Percentiles rank a stretch among this genome's conserved stretches.
Conservation (phyloP, 2,329 filamentous ascomycete species). For the Ustulina deusta region DNA sequence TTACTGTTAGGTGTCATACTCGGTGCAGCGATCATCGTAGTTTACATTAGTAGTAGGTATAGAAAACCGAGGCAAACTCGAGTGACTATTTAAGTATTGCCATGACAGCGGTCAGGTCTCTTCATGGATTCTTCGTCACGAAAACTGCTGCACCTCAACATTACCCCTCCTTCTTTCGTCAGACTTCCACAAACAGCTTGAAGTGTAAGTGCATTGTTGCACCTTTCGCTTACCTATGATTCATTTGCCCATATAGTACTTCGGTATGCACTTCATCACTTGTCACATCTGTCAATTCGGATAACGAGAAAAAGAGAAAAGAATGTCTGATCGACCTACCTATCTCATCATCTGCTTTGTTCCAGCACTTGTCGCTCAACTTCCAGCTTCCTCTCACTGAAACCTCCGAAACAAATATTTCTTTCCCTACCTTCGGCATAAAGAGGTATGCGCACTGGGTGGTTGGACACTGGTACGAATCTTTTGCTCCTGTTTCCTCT, state of each 20-base stretch:
- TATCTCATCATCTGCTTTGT: neutral
- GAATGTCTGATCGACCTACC: neutral
- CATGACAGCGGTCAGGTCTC: neutral
- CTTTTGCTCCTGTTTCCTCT: neutral
- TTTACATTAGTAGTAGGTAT: neutral
- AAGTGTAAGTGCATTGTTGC: neutral
- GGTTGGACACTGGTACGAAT: neutral
- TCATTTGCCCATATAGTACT: neutral
- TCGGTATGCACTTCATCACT: neutral
- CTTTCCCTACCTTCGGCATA: neutral
- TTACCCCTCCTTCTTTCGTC: neutral
- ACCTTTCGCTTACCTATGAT: neutral
- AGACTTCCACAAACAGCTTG: neutral
- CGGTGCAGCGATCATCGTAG: neutral
- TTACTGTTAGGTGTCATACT: neutral
- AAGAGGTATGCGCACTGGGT: constrained; percentile 4
- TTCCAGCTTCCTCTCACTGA: neutral
- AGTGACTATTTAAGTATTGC: constrained; percentile 11
- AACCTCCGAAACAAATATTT: constrained; percentile 10
- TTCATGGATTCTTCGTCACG: neutral
- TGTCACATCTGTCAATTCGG: neutral
- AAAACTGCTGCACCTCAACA: neutral
- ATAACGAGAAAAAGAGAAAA: neutral
- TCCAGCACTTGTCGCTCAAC: constrained; percentile 1
- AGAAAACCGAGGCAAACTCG: neutral